Evolutionary conservation across 768 basidiomycete species (phyloP), one percentile per base, ranked within the genome.

Genomic region (Lepiota brunneoincarnata): DNA sequence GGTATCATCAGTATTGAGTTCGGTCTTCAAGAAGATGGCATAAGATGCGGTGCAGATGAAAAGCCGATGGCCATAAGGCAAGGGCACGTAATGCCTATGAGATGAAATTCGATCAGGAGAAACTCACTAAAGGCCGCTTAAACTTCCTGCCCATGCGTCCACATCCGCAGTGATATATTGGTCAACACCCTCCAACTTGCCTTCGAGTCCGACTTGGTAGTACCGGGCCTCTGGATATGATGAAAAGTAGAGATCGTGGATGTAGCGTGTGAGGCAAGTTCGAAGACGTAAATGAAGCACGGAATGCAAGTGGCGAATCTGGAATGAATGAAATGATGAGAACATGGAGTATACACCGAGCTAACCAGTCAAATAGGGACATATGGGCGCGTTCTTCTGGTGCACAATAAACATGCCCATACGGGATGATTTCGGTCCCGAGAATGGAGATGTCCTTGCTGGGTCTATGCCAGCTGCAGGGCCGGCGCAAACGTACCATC

Each of bases 131-230:
- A 98, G 76, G 0, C 88, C 88, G 3, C 92, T 78, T 24, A 98
- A 78, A 0, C 89, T 81, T 49, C 93, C 91, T 43, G 90, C 85
- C 82, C 95, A 98, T 1, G 89, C 79, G 37, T 90, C 87, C 15
- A 98, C 82, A 64, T 98, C 96, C 11, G 92, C 87, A 1, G 96
- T 97, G 60, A 98, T 84, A 65, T 93, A 94, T 69, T 96, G 93
- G 61, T 94, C 93, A 18, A 92, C 79, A 3, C 89, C 89, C 23
- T 92, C 89, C 12, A 83, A 75, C 5, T 76, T 73, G 9, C 39
- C 36, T 12, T 48, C 49, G 10, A 37, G 23, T 1, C 55, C 36
- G 18, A 61, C 62, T 42, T 79, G 76, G 66, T 89, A 88, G 64
- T 92, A 92, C 10, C 87, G 80, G 23, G 91, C 71, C 54, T 90